Evolutionary conservation across 2,329 filamentous ascomycete genomes (phyloP), one percentile per base, ranked within the genome.

Genomic region (Thermothelomyces thermophilus): DNA sequence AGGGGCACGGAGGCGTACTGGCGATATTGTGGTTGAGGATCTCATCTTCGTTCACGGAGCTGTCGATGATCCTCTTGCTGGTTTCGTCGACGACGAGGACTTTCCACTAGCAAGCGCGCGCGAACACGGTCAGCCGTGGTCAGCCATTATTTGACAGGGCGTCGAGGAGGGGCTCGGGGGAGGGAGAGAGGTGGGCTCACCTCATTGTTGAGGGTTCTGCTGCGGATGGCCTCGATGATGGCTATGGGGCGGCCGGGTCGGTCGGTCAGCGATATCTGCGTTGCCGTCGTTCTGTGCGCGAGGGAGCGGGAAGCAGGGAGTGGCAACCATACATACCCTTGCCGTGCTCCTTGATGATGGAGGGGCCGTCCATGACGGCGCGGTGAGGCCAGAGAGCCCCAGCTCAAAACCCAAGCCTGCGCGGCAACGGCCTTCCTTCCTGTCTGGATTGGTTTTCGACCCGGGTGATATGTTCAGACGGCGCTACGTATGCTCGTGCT

Each of bases 1-100:
- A 47, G 50, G 43, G 54, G n/a, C 51, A 59, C 50, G 39, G 51
- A 41, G n/a, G n/a, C 56, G 33, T 77, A 95, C 90, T 95, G 59
- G 90, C 91, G 69, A 98, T 87, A 67, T 95, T 95, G 70, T 90
- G 83, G 66, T 95, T 94, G 70, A 98, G 84, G 59, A 98, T 94
- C 63, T 96, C 89, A 80, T 98, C 91, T 73, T 96, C 87, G 63
- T 89, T 91, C 66, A 91, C 81, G 41, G 88, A 86, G 74, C 91
- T 95, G 70, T 95, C 85, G 61, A 98, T 78, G 61, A 98, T 79
- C 68, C 86, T 90, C 66, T 84, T 84, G 66, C 88, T 90, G 50
- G 75, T 77, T 59, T 87, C 83, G 70, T 98, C 93, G 62, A 96
- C 75, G 46, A 98, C 84, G 60, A 98, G 74, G 59, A 96, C 87